phyloP scores from a whole-genome alignment of 2,329 filamentous ascomycete genomes.

The Cladosporium sp. region DNA sequence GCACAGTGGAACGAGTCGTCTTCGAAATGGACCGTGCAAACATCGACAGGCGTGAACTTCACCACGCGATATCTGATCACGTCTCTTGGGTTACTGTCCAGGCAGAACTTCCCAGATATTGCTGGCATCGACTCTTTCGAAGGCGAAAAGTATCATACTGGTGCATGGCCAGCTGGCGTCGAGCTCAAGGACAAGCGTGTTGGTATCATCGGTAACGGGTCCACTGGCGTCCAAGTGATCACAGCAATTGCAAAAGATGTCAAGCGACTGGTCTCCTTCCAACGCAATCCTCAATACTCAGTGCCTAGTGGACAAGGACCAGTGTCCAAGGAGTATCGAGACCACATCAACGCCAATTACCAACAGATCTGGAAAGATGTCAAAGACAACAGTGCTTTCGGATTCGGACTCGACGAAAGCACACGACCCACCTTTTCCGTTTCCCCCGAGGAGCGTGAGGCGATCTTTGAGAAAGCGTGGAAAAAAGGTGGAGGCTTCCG shows the following conservation, averaged over 20 bases:
- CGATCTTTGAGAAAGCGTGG: conserved; percentile 33
- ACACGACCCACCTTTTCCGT: conserved; percentile 20
- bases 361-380: conserved; percentile 38
- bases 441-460: conserved; percentile 27
- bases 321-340: conserved; percentile 27
- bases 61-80: conserved; percentile 37
- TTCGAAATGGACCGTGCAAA: conserved; percentile 35
- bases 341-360: conserved; percentile 29
- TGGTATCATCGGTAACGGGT: conserved; percentile 39
- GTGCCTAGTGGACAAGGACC: conserved; percentile 30
- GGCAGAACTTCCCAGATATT: conserved; percentile 38
- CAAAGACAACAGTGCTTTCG: conserved; percentile 50
- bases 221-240: conserved; percentile 33
- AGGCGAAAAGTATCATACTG: conserved; percentile 38
- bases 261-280: conserved; percentile 30
- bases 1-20: conserved; percentile 37
- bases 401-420: conserved; percentile 33
- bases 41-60: conserved; percentile 28
- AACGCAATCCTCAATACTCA: conserved; percentile 34
- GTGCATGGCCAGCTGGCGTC: conserved; percentile 33
- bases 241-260: conserved; percentile 29
- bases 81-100: conserved; percentile 38
- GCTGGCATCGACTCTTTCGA: conserved; percentile 37
- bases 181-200: conserved; percentile 35
- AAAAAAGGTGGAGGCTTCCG: conserved; percentile 35